phyloP scores from a whole-genome alignment of 2,329 filamentous ascomycete genomes.

The Calonectria ilicicola region DNA sequence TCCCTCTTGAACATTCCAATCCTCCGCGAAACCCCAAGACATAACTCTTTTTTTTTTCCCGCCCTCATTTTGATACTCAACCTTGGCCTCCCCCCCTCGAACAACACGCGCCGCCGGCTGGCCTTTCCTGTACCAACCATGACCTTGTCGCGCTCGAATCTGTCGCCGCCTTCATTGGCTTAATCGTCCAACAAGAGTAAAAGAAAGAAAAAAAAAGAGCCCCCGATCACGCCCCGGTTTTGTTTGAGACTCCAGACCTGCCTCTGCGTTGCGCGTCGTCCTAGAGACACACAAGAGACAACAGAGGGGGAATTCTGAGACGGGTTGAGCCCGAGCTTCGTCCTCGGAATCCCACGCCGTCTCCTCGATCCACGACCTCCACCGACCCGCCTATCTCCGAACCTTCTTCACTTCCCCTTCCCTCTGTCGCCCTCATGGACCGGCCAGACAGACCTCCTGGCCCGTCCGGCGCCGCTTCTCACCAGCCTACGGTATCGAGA shows the following conservation, averaged over 20 bases:
- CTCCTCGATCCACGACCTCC: conserved; percentile 38
- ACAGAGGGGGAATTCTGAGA: conserved; percentile 47
- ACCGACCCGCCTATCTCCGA: conserved; percentile 30
- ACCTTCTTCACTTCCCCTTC: conserved; percentile 33
- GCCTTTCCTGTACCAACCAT: conserved; percentile 43
- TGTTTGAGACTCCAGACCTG: conserved; percentile 39
- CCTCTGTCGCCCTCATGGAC: conserved; percentile 46
- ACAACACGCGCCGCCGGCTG: conserved; percentile 38
- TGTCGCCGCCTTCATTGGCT: conserved; percentile 47
- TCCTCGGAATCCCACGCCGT: conserved; percentile 32
- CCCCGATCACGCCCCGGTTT: conserved; percentile 29
- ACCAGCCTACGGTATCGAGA: conserved; percentile 45
- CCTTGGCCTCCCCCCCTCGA: conserved; percentile 21
- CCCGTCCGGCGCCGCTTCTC: conserved; percentile 37
- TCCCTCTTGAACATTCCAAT: conserved; percentile 12
- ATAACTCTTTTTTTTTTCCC: neutral
- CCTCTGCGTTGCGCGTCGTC: conserved; percentile 34
- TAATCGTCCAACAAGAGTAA: conserved; percentile 31
- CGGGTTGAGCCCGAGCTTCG: conserved; percentile 38
- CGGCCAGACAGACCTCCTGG: conserved; percentile 48
- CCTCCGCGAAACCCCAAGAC: neutral
- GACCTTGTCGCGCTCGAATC: conserved; percentile 45
- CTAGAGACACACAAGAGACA: conserved; percentile 38
- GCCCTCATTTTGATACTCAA: neutral
- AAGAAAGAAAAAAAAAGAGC: conserved; percentile 14